Evolutionary conservation across 2,329 filamentous ascomycete genomes (phyloP), one percentile per base, ranked within the genome.

Genomic region (Tolypocladium ophioglossoides): DNA sequence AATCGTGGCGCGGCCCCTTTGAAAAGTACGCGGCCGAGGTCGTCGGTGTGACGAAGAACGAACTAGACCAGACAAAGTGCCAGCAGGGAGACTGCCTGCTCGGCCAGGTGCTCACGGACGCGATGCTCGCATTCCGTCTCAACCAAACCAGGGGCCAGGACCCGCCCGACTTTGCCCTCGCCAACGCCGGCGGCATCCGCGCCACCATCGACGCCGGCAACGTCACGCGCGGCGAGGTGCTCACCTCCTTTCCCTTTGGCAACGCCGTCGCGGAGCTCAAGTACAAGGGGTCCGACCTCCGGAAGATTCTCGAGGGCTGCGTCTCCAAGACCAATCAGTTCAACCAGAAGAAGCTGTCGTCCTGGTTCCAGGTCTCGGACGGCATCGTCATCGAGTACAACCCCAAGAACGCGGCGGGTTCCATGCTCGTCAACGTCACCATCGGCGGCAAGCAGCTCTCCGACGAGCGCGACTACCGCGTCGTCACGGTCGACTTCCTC

Each of bases 161-260:
- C 34, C 67, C 66, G 38, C 73, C 78, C 32, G 73, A 75, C 61
- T 83, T 85, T 55, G 80, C 81, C 1, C 66, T 87, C 50, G 78
- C 83, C 67, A 86, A 86, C 65, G 78, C 78, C 1, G 83, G 83
- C 16, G 83, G 83, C 32, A 76, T 86, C 52, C 81, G 83, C 22
- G 80, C 83, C 3, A 80, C 78, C 38, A 86, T 86, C 52, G 80
- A 83, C 44, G 64, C 69, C 20, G 84, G 83, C 11, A 67, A 78
- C 52, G 78, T 86, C 62, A 86, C 82, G 4, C 78, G 82, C 38
- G 83, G 83, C 52, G 77, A 84, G 56, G 78, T 86, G 6, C 70
- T 85, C 2, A 85, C 80, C 0, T 75, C 80, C 0, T 86, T 86
- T 67, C 83, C 83, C 40, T 86, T 86, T 58, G 79, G 80, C 53